Evolutionary conservation across 73 alveolate genomes (phyloP).

Genomic region (Urostyla sp.): DNA sequence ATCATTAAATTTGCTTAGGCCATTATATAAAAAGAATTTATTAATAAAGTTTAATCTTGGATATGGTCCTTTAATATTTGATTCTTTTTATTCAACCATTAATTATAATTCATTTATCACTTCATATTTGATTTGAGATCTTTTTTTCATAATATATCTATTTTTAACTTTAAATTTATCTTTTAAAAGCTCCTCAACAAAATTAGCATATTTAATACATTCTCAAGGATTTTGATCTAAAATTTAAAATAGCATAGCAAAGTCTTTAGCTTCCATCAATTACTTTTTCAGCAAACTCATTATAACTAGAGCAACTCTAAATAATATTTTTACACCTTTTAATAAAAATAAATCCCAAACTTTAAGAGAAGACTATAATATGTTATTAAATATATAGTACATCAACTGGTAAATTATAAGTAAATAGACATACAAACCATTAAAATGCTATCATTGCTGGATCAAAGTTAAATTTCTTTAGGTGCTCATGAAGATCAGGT

Average conservation of each 20-base stretch:
- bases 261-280: constrained; percentile 53
- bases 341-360: constrained; percentile 85
- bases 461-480: constrained; percentile 54
- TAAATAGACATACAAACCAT: constrained; percentile 85
- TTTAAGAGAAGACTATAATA: no score
- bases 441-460: constrained; percentile 49
- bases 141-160: neutral
- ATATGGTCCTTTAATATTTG: neutral
- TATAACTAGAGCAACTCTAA: constrained; percentile 75
- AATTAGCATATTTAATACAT: neutral
- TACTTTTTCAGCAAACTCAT: constrained; percentile 69
- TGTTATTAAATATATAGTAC: no score
- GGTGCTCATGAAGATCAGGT: constrained; percentile 77
- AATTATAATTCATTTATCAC: constrained; percentile 28
- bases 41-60: constrained; percentile 42
- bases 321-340: constrained; percentile 70
- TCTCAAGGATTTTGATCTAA: constrained; percentile 28
- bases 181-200: constrained; percentile 2
- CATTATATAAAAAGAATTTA: constrained; percentile 48
- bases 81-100: neutral
- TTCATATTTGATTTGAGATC: constrained; percentile 3
- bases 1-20: constrained; percentile 33
- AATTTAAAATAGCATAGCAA: constrained; percentile 21
- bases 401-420: constrained; percentile 74
- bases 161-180: neutral